Evolutionary conservation across 441 rosid species (phyloP), one percentile per base, ranked within the genome.

Genomic region (Aquilaria agallochum): DNA sequence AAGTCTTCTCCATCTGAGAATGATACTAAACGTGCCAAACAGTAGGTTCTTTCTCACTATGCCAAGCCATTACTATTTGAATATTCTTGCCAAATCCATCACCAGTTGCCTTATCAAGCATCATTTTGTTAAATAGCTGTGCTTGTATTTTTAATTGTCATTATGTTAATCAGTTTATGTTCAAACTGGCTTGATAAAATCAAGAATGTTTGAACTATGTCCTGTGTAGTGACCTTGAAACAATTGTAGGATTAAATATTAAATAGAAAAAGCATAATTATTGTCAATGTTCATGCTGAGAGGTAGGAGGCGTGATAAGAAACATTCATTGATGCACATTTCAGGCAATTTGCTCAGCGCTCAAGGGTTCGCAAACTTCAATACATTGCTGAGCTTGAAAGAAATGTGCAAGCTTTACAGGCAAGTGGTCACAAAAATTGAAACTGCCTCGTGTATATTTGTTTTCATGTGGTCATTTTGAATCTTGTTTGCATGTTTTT

Each of bases 281-380:
- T 40, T 40, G 6, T 8, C 6, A 5, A 10, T 40, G 1, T 40
- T 40, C 45, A 40, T 40, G 45, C 45, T 40, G 45, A 40, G 45
- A 40, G 40, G 40, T 34, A 34, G 40, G 6, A 34, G 40, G 40
- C 40, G 6, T 34, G 40, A 33, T 68, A 66, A 49, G 13, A 66
- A 40, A 72, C 53, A 50, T 30, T 51, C 58, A 20, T 58, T 53
- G 31, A 49, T 68, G 44, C 69, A 59, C 58, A 33, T 14, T 82
- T 75, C 75, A 96, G 99, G 87, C 99, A 96, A 92, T 96, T 93
- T 50, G 99, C 99, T 68, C 99, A 96, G 66, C 92, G 99, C 33
- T 96, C 99, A 56, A 75, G 99, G 65, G 98, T 93, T 47, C 90
- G 99, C 20, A 96, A 96, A 74, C 98, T 96, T 68, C 99, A 96